Base-by-base conservation (phyloP, 1,284 basidiomycete species). In the Trichosporon asahii region DNA sequence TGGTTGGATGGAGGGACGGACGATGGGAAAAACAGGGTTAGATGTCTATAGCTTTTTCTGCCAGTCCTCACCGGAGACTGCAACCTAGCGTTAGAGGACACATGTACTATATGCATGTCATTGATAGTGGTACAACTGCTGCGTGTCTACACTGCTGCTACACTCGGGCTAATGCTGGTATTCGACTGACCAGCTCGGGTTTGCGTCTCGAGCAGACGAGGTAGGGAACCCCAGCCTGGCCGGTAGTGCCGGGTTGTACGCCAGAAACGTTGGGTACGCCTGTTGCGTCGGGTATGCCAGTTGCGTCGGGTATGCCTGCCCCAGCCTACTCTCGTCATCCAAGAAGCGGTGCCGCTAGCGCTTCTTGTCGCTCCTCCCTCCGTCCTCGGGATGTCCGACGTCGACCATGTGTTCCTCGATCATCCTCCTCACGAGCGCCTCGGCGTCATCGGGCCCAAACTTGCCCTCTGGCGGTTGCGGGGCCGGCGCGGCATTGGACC, bases 391-490 rank as follows among this genome's bases (percentile, higher is more conserved):
- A 80, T 89, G 88, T 0, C 87, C 85, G 68, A 90, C 72, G 81
- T 91, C 90, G 33, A 86, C 85, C 79, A 90, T 79, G 76, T 87
- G 86, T 66, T 84, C 85, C 80, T 91, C 90, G 68, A 91, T 87
- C 91, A 93, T 93, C 74, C 84, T 84, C 67, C 87, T 76, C 73
- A 93, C 81, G 63, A 92, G 75, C 64, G 75, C 77, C 65, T 79
- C 80, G 1, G 79, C 79, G 31, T 80, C 79, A 27, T 79, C 78
- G 7, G 79, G 74, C 14, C 82, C 82, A 69, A 76, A 82, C 69
- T 76, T 77, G n/a, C 49, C 63, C 64, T 57, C 65, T 25, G 49
- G 65, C 65, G 61, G 68, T 87, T 88, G 79, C 68, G 40, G 64
- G 12, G 65, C 44, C 2, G 63, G 67, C 0, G 49, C 68, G 3